Evolutionary conservation across 2,329 filamentous ascomycete species (phyloP).

Genomic region (Sarocladium oryzae): DNA sequence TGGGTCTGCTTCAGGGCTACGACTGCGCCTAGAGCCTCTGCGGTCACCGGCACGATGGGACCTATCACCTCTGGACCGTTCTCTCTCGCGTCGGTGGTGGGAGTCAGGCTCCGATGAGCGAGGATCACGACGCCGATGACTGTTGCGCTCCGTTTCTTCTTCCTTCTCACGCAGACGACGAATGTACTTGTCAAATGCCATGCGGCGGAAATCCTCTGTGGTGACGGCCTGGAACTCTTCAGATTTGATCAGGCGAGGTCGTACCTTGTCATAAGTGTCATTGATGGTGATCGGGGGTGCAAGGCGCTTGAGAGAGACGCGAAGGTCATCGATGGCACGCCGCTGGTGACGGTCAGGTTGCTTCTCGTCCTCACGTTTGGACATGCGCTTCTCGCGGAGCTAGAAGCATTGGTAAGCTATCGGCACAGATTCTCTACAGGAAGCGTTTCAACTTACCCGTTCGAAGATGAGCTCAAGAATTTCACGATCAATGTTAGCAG

Average conservation of each 20-base stretch:
- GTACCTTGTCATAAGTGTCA: constrained; percentile 87
- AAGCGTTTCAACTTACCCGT: constrained; percentile 45
- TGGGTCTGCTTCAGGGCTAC: constrained; percentile 84
- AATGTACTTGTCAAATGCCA: constrained; percentile 87
- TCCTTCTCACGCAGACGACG: constrained; percentile 88
- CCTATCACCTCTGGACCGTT: constrained; percentile 53
- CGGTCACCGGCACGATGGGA: constrained; percentile 53
- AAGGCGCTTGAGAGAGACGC: constrained; percentile 80
- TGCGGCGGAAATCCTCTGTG: constrained; percentile 74
- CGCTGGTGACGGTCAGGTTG: constrained; percentile 81
- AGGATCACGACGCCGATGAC: constrained; percentile 52
- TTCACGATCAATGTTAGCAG: constrained; percentile 78
- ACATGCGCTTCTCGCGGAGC: constrained; percentile 80
- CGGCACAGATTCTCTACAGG: background rate
- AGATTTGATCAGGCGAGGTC: constrained; percentile 68
- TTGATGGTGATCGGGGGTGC: constrained; percentile 72
- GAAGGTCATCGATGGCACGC: constrained; percentile 74
- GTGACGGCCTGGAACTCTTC: constrained; percentile 80
- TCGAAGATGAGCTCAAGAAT: constrained; percentile 77
- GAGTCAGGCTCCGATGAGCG: constrained; percentile 43
- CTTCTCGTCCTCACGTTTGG: constrained; percentile 78
- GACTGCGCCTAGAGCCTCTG: constrained; percentile 56
- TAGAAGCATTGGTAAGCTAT: constrained; percentile 22
- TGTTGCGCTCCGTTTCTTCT: constrained; percentile 66
- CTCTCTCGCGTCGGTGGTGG: constrained; percentile 58